Evolutionary conservation across 768 basidiomycete genomes (phyloP), one percentile per base, ranked within the genome.

Genomic region (Trametopsis cervina): DNA sequence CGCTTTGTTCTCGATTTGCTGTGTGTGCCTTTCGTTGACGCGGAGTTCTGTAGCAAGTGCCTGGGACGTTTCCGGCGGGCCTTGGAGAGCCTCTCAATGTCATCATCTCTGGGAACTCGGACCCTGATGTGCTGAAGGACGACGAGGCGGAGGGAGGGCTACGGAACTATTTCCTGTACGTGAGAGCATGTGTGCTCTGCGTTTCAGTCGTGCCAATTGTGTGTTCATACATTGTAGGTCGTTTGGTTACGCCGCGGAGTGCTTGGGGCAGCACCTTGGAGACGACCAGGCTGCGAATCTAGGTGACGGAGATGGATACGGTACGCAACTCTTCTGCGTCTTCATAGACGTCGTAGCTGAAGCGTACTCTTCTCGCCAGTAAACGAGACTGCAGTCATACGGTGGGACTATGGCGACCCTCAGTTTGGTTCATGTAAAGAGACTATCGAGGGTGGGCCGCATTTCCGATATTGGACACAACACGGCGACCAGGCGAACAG

Each of bases 401-500:
- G 93, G 27, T 92, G 80, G 77, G 77, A 92, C 60, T 97, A 89
- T 62, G 81, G 80, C 6, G 81, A 95, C 56, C 77, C 81, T 0
- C 69, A 80, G 44, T 64, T 93, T n/a, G 93, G 93, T 0, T 78
- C 91, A 1, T 95, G 93, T 65, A 68, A 76, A 55, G 92, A 96
- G 65, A 87, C 89, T 2, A 75, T 94, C 36, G 60, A 87, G 55
- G 92, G 92, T 1, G 93, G 93, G 4, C 77, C 87, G 59, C 92
- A 96, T 60, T 79, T 92, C 60, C 78, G 92, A 35, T 94, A 92
- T 63, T 94, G 90, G 91, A 64, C 73, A 4, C 92, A 94, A 67
- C 74, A 88, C 50, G 90, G 89, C 0, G 52, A 67, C 11, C 23
- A 63, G 2, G 81, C 70, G 4, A 71, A 89, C 57, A 85, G 75